Evolutionary conservation across 1,284 basidiomycete genomes (phyloP), one percentile per base, ranked within the genome.

Genomic region (Cystobasidiaceae sp.): DNA sequence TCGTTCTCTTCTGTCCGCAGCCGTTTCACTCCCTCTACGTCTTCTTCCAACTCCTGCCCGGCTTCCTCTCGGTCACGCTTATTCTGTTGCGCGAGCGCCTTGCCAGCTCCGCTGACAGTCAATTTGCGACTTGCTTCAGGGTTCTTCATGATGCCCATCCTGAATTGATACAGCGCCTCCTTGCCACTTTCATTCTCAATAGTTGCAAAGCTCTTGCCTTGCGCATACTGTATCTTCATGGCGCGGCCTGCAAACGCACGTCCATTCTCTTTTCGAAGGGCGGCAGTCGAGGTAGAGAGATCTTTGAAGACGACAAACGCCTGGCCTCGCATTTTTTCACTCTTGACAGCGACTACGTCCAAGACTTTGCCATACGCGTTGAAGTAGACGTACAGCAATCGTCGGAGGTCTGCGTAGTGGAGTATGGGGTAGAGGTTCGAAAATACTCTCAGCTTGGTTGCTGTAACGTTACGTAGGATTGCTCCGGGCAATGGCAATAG

Each of bases 291-390:
- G 51, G 86, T 83, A 19, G 88, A 84, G 66, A 93, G 84, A 79
- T 93, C 91, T 68, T 85, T 84, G 78, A 97, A 99, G 69, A 96
- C 93, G 72, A 98, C 84, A 77, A 97, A 98, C 0, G 94, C 94
- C 79, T 97, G 93, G 2, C 94, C 94, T 68, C 89, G 85, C 86
- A 93, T 93, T 74, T 86, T 88, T 59, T 83, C 78, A 70, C 81
- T 85, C 76, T 97, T 93, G 45, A 89, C 86, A 17, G 94, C 93
- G 56, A 97, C 85, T 55, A 99, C 85, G 77, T 98, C 94, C 78
- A 97, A 84, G 49, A 99, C 82, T 75, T 86, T 87, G 72, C 94
- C 94, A 79, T 97, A 92, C 25, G 91, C 88, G 13, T 86, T 87
- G 81, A 98, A 98, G 58, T 98, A 84, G 27, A 87, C 85, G 75